A percentile compares a stretch with the other conserved stretches of the same genome.
Evolutionary conservation across 495 filamentous ascomycete genomes (phyloP).

Genomic region (Penicillium dipodomyicola): DNA sequence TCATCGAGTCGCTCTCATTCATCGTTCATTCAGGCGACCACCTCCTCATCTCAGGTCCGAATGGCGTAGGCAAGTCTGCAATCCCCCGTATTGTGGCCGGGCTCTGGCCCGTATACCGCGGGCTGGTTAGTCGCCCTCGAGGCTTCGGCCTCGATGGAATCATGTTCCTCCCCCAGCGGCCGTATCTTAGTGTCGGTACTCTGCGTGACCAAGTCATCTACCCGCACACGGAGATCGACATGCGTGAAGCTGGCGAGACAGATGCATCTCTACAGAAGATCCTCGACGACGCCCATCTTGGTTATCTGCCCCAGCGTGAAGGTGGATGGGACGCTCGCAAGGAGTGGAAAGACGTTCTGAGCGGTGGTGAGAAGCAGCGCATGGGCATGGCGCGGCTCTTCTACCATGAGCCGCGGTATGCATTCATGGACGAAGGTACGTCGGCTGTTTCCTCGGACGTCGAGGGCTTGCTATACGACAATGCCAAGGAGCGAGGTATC

Average conservation of each 20-base stretch:
- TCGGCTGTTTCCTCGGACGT: slow-evolving; percentile 92
- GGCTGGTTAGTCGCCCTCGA: slow-evolving; percentile 82
- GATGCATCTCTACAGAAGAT: slow-evolving; percentile 73
- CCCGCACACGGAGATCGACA: slow-evolving; percentile 89
- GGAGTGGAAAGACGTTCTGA: slow-evolving; percentile 97
- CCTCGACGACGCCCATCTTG: slow-evolving; percentile 78
- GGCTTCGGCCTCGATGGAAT: slow-evolving; percentile 80
- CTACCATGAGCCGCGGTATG: slow-evolving; percentile 93
- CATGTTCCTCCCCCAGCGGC: slow-evolving; percentile 96
- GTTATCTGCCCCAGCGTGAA: slow-evolving; percentile 86
- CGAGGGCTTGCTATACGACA: slow-evolving; percentile 90
- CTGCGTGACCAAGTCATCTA: slow-evolving; percentile 98
- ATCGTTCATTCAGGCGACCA: slow-evolving; percentile 89
- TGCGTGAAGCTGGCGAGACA: slow-evolving; percentile 73
- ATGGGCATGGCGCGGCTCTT: slow-evolving; percentile 85
- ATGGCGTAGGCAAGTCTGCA: slow-evolving; percentile 90
- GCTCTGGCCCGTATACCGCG: slow-evolving; percentile 94
- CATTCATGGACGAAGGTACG: slow-evolving; percentile 93
- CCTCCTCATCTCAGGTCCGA: slow-evolving; percentile 89
- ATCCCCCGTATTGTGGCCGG: slow-evolving; percentile 88
- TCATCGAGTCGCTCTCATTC: slow-evolving; percentile 84
- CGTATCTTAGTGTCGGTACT: slow-evolving; percentile 93
- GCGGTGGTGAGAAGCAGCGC: slow-evolving; percentile 97
- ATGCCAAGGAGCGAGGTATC: slow-evolving; percentile 86
- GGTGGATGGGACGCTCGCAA: slow-evolving; percentile 96